A percentile compares a stretch with the other conserved stretches of the same genome.
These are phyloP conservation scores for Calamus simplicifolius DNA, from an alignment of 176 grass and related monocot species.

Conservation along the genomic window DNA sequence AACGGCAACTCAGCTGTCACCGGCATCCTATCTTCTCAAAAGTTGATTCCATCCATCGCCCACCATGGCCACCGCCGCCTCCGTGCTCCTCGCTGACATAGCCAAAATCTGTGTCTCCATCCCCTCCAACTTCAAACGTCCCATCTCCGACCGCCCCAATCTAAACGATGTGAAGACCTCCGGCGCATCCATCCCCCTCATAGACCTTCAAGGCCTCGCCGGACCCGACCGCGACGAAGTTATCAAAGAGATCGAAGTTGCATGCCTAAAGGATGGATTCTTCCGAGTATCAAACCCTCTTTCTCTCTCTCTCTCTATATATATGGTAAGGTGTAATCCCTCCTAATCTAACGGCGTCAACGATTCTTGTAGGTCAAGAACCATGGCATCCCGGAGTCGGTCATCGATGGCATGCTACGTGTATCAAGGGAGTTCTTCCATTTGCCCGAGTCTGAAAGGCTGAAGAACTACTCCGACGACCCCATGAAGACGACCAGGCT, in stretches of 20 bases:
- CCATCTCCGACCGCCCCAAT: conserved; percentile 54
- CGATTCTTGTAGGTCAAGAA: conserved; percentile 43
- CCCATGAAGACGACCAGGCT: conserved; percentile 64
- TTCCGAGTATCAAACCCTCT: conserved; percentile 50
- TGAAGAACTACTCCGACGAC: conserved; percentile 93
- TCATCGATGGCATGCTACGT: conserved; percentile 51
- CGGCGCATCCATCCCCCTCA: conserved; percentile 40
- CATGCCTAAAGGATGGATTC: conserved; percentile 63
- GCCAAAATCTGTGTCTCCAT: conserved; percentile 14
- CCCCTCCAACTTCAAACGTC: conserved; percentile 47
- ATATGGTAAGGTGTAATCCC: neutral
- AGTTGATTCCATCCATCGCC: too few relatives aligned
- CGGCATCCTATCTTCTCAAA: too few relatives aligned
- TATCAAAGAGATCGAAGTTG: conserved; percentile 44
- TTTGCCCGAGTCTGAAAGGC: conserved; percentile 69
- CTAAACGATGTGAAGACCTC: conserved; percentile 34
- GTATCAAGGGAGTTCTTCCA: conserved; percentile 87
- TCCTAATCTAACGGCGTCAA: neutral
- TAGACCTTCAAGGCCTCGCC: conserved; percentile 47
- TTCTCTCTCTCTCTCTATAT: neutral
- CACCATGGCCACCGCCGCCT: conserved; percentile 16
- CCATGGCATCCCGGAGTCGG: conserved; percentile 51
- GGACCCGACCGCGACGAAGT: conserved; percentile 28
- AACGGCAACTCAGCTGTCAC: too few relatives aligned
- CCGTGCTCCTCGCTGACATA: conserved; percentile 38